These are phyloP conservation scores for Globisporangium cystogenes DNA, from an alignment of 352 stramenopile species.

Conservation along the genomic window DNA sequence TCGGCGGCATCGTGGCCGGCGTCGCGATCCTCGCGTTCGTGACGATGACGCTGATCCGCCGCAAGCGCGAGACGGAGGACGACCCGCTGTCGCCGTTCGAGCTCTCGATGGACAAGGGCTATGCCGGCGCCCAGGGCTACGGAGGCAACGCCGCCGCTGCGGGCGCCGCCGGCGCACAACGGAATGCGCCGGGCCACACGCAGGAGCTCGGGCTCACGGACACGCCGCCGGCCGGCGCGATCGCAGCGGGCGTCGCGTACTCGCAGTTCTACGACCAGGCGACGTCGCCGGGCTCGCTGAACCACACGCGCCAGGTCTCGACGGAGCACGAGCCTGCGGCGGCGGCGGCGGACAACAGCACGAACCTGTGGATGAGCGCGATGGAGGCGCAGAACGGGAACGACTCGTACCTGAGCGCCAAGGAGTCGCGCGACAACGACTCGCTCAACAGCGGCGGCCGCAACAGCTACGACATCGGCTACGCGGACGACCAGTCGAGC, in stretches of 20 bases:
- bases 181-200: slow-evolving; percentile 13
- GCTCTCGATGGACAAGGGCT: slow-evolving; percentile 83
- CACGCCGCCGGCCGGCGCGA: slow-evolving; percentile 29
- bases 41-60: slow-evolving; percentile 50
- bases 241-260: slow-evolving; percentile 55
- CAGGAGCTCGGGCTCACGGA: slow-evolving; percentile 20
- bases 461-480: slow-evolving; percentile 57
- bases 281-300: slow-evolving; percentile 44
- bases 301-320: slow-evolving; percentile 16
- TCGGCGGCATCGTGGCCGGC: slow-evolving; percentile 53
- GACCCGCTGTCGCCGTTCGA: slow-evolving; percentile 79
- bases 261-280: slow-evolving; percentile 71
- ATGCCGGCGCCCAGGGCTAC: slow-evolving; percentile 42
- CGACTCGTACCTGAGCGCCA: slow-evolving; percentile 56
- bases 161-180: slow-evolving; percentile 13
- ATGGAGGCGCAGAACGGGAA: slow-evolving; percentile 78
- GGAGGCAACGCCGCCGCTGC: slow-evolving; percentile 18
- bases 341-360: slow-evolving; percentile 22
- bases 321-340: slow-evolving; percentile 5
- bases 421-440: slow-evolving; percentile 33
- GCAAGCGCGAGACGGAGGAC: slow-evolving; percentile 51
- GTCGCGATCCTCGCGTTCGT: slow-evolving; percentile 55
- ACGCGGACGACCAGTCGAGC: slow-evolving; percentile 55
- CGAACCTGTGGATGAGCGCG: slow-evolving; percentile 76
- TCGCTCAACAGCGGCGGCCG: slow-evolving; percentile 42